A percentile compares a stretch with the other conserved stretches of the same genome.
Evolutionary conservation across 805 yeast genomes (phyloP).

Genomic region (Metschnikowia continentalis): DNA sequence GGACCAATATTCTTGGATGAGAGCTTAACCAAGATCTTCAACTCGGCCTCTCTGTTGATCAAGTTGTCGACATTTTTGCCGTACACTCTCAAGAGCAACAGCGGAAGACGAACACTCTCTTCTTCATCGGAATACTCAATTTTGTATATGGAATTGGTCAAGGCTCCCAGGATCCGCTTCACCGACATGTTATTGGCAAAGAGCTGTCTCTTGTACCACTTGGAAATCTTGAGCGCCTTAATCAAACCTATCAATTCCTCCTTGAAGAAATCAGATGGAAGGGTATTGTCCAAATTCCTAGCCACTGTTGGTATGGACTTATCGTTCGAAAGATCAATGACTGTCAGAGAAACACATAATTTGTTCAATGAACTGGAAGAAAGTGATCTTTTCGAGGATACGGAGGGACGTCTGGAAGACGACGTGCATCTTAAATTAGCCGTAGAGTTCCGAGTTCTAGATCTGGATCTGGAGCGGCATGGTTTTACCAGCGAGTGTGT

Average conservation of each 20-base stretch:
- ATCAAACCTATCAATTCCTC: conserved; percentile 69
- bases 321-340: conserved; percentile 26
- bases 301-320: conserved; percentile 47
- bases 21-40: conserved; percentile 66
- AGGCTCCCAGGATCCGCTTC: conserved; percentile 80
- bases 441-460: conserved; percentile 29
- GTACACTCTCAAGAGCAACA: conserved; percentile 73
- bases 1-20: conserved; percentile 85
- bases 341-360: conserved; percentile 25
- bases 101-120: conserved; percentile 43
- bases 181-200: conserved; percentile 43
- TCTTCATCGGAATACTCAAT: conserved; percentile 49
- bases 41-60: conserved; percentile 81
- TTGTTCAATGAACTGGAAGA: conserved; percentile 31
- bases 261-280: conserved; percentile 82
- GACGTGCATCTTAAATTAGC: conserved; percentile 34
- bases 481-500: conserved; percentile 15
- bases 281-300: conserved; percentile 64
- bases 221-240: conserved; percentile 61
- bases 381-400: conserved; percentile 30
- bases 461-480: conserved; percentile 38
- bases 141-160: conserved; percentile 85
- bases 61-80: conserved; percentile 84
- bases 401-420: conserved; percentile 31
- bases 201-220: conserved; percentile 66